Evolutionary conservation across 345 rosid species (phyloP).

Genomic region (Streptanthus diversifolius): DNA sequence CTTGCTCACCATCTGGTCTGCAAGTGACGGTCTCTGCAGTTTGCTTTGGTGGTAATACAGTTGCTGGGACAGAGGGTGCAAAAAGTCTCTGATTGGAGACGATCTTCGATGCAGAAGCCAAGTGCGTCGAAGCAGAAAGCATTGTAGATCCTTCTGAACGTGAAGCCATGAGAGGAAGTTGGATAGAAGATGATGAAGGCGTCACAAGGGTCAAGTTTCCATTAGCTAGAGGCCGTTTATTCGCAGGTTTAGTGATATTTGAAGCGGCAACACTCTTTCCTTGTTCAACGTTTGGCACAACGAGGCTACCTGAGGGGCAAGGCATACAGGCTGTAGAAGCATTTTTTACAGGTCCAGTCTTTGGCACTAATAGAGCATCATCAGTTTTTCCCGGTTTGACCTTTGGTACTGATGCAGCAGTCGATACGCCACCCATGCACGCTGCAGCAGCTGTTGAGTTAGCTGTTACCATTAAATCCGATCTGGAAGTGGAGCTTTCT

Average conservation of each 20-base stretch:
- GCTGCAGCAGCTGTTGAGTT: conserved; percentile 77
- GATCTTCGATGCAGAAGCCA: conserved; percentile 23
- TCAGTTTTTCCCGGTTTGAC: conserved; percentile 41
- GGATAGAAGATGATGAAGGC: conserved; percentile 30
- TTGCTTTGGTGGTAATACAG: conserved; percentile 33
- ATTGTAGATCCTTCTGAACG: conserved; percentile 32
- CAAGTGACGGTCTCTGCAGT: conserved; percentile 27
- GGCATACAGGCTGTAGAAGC: background rate
- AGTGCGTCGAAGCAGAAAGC: conserved; percentile 32
- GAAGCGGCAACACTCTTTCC: conserved; percentile 17
- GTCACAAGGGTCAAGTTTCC: conserved; percentile 23
- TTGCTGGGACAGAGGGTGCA: conserved; percentile 20
- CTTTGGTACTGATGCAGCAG: conserved; percentile 54
- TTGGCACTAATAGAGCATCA: conserved; percentile 53
- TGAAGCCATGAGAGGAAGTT: conserved; percentile 27
- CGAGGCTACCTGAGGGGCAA: conserved; percentile 11
- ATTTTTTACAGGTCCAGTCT: conserved; percentile 38
- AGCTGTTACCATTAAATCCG: conserved; percentile 60
- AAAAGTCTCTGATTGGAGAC: conserved; percentile 33
- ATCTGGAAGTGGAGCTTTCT: conserved; percentile 38
- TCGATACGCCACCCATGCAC: conserved; percentile 51
- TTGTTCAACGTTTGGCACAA: conserved; percentile 25
- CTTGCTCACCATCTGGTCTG: conserved; percentile 27
- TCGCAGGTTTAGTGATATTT: conserved; percentile 24
- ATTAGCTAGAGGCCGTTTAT: conserved; percentile 35